phyloP scores from a whole-genome alignment of 2,329 filamentous ascomycete species.

The Leptographium galeiforme region DNA sequence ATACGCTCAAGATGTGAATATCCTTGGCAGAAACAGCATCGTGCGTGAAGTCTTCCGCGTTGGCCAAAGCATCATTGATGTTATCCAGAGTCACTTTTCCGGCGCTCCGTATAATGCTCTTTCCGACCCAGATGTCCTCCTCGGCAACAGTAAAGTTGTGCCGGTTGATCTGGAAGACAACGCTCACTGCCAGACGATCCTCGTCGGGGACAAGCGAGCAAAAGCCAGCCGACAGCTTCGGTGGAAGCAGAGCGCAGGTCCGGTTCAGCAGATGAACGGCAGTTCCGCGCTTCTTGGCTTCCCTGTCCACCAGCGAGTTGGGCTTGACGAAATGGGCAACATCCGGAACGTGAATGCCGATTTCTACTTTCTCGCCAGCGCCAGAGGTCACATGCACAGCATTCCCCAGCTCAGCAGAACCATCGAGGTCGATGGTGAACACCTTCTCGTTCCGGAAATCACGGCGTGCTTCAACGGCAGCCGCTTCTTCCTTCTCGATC shows the following conservation, averaged over 20 bases:
- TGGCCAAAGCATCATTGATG: slow-evolving; percentile 68
- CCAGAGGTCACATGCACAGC: slow-evolving; percentile 83
- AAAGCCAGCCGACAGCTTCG: slow-evolving; percentile 72
- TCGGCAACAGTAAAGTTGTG: slow-evolving; percentile 67
- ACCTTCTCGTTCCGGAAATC: slow-evolving; percentile 82
- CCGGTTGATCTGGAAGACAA: slow-evolving; percentile 82
- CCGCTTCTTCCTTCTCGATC: slow-evolving; percentile 68
- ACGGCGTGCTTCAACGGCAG: slow-evolving; percentile 57
- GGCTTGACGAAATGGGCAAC: slow-evolving; percentile 94
- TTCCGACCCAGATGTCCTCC: slow-evolving; percentile 86
- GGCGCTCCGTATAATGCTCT: slow-evolving; percentile 81
- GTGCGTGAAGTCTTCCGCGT: slow-evolving; percentile 47
- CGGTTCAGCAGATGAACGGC: slow-evolving; percentile 91
- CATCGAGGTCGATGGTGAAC: slow-evolving; percentile 87
- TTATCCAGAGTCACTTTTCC: slow-evolving; percentile 76
- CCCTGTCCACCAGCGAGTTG: slow-evolving; percentile 88
- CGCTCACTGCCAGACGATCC: slow-evolving; percentile 80
- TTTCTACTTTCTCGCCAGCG: slow-evolving; percentile 74
- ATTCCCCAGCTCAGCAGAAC: slow-evolving; percentile 78
- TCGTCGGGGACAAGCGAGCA: slow-evolving; percentile 80
- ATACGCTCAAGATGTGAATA: slow-evolving; percentile 63
- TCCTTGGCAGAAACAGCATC: slow-evolving; percentile 57
- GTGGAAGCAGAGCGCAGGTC: slow-evolving; percentile 73
- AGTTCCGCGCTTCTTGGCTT: slow-evolving; percentile 95
- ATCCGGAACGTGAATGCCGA: slow-evolving; percentile 90